Conservation (phyloP, 2,329 filamentous ascomycete genomes). For the Macrophomina tecta region DNA sequence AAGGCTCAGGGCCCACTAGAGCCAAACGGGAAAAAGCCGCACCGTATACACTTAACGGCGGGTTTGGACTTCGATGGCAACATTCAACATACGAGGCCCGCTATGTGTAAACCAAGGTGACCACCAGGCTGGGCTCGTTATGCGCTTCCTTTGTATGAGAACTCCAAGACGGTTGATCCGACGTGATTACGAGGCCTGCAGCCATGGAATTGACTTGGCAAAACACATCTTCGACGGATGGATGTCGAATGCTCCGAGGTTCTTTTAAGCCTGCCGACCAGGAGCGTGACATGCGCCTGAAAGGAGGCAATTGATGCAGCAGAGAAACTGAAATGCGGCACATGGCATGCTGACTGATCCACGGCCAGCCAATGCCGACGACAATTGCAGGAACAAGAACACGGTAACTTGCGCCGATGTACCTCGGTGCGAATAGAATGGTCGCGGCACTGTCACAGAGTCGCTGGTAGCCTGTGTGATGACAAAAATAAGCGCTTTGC, state of each 20-base stretch:
- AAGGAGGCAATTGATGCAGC: background rate
- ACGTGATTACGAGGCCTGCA: too few species aligned
- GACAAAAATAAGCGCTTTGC: background rate
- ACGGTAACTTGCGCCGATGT: background rate
- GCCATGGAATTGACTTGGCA: background rate
- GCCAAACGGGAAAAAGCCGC: background rate
- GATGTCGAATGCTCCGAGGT: background rate
- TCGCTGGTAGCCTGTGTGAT: background rate
- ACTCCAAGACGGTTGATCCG: too few species aligned
- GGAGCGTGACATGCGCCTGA: too few species aligned
- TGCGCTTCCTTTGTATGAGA: background rate
- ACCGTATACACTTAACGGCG: too few species aligned
- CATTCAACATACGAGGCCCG: too few species aligned
- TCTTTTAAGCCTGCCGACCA: background rate
- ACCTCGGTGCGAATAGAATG: background rate
- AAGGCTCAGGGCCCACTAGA: too few species aligned
- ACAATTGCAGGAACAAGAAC: background rate
- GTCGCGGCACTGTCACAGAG: background rate
- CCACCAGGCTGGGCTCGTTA: background rate
- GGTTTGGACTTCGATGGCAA: too few species aligned
- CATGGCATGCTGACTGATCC: background rate
- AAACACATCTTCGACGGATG: background rate
- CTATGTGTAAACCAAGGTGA: background rate
- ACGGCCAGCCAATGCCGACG: background rate
- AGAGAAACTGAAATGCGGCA: background rate